Evolutionary conservation across 1,139 yeast species (phyloP), one percentile per base, ranked within the genome.

Genomic region (Zhuliangozyma parablackwelliae): DNA sequence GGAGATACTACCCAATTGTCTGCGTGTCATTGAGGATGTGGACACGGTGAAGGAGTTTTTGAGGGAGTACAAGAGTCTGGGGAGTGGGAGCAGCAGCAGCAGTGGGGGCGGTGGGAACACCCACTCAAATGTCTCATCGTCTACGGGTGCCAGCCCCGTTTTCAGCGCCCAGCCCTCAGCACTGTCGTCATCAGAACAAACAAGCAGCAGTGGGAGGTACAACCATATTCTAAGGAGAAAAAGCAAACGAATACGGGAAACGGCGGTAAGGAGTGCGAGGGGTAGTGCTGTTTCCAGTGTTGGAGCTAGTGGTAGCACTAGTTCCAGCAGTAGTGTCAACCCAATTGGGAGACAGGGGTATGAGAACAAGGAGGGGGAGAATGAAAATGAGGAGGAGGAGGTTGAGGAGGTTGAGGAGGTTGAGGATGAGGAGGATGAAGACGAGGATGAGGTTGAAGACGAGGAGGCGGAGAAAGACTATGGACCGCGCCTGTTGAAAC

Each of bases 241-340:
- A 5, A 67, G 72, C 2, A 72, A 65, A 48, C 72, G 65, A 45
- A 51, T 65, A 7, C 24, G 24, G 6, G 9, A 23, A 3, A 23
- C 9, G 24, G 24, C 24, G 24, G 10, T 6, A 23, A 3, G 3
- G 31, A 58, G 71, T 1, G 50, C 67, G 35, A 61, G 66, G 40
- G 59, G 57, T 5, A 44, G 57, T 35, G 72, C 72, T 21, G 66
- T 63, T 42, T 47, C 57, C 32, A 48, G 66, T 11, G 45, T 65
- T 7, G 64, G 59, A 44, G 41, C 64, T 41, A 63, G 63, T 36
- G 63, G 61, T 35, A 72, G 72, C 3, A 45, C 60, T 0, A 49
- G 65, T 26, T 57, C 57, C 32, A 43, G 48, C 21, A 73, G 71
- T 1, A 51, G 63, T 10, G 40, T 53, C 6, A 56, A 53, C 1